phyloP scores from a whole-genome alignment of 73 alveolate genomes.

The Paramecium sonneborni region DNA sequence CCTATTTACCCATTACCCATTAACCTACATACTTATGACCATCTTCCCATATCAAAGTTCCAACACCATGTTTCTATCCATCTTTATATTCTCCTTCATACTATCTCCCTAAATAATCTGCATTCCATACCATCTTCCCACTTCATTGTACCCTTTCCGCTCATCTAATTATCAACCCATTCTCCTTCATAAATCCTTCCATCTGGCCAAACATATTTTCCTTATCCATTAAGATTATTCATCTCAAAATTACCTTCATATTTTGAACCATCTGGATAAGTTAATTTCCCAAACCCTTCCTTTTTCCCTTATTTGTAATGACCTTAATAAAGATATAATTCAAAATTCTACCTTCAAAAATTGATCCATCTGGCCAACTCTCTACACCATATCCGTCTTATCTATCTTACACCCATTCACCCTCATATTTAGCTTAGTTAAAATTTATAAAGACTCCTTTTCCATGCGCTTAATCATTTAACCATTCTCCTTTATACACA shows the following conservation, averaged over 20 bases:
- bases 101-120: conserved; percentile 63
- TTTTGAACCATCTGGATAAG: conserved; percentile 81
- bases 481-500: conserved; percentile 67
- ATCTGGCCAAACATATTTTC: conserved; percentile 72
- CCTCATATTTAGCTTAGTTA: conserved; percentile 44
- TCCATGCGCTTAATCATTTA: conserved; percentile 73
- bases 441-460: conserved; percentile 70
- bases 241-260: conserved; percentile 78
- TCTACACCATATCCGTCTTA: conserved; percentile 63
- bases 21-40: conserved; percentile 73
- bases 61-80: conserved; percentile 77
- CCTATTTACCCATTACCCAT: conserved; percentile 66
- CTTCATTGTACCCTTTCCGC: conserved; percentile 83
- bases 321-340: background rate
- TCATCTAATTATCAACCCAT: conserved; percentile 73
- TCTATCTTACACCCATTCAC: conserved; percentile 57
- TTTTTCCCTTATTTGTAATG: conserved; percentile 33
- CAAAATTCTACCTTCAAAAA: conserved; percentile 14
- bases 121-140: conserved; percentile 87
- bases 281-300: conserved; percentile 76
- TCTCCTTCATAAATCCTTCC: conserved; percentile 76
- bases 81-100: conserved; percentile 78
- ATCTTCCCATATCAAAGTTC: conserved; percentile 72
- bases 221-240: conserved; percentile 80
- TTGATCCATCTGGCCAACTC: conserved; percentile 54